These are phyloP conservation scores for Suhomyces sp. DNA, from an alignment of 805 yeast genomes.

Conservation along the genomic window DNA sequence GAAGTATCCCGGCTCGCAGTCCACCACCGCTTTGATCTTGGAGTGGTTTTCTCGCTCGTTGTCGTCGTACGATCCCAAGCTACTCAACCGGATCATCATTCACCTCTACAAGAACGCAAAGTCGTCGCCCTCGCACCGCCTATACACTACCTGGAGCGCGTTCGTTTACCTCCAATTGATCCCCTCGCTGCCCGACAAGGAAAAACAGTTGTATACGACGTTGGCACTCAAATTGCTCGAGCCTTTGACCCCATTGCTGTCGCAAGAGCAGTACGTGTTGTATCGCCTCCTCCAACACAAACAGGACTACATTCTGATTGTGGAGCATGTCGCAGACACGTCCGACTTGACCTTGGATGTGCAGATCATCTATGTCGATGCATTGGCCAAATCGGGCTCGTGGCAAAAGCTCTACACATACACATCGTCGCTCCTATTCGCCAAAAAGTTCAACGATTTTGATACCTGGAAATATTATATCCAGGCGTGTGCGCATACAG, in stretches of 20 bases:
- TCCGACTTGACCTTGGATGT: conserved; percentile 57
- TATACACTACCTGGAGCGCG: conserved; percentile 53
- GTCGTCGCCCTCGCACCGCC: conserved; percentile 15
- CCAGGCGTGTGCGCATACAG: background rate
- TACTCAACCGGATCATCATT: conserved; percentile 53
- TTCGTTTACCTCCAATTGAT: conserved; percentile 47
- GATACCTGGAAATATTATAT: conserved; percentile 58
- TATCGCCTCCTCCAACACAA: conserved; percentile 46
- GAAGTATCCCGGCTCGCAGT: conserved; percentile 44
- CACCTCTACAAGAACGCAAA: conserved; percentile 30
- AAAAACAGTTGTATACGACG: conserved; percentile 51
- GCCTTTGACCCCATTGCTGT: conserved; percentile 48
- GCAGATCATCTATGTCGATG: conserved; percentile 50
- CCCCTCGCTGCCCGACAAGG: conserved; percentile 37
- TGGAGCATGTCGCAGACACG: conserved; percentile 27
- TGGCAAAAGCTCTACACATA: conserved; percentile 45
- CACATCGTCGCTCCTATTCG: conserved; percentile 42
- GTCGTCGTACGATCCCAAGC: conserved; percentile 44
- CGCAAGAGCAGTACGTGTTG: conserved; percentile 66
- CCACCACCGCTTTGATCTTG: conserved; percentile 42
- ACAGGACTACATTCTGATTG: conserved; percentile 32
- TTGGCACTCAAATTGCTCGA: conserved; percentile 60
- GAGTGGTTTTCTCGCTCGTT: conserved; percentile 60
- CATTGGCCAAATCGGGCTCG: conserved; percentile 38
- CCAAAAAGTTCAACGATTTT: conserved; percentile 65